Conservation (phyloP, 805 yeast genomes). For the Zygosaccharomyces bisporus region DNA sequence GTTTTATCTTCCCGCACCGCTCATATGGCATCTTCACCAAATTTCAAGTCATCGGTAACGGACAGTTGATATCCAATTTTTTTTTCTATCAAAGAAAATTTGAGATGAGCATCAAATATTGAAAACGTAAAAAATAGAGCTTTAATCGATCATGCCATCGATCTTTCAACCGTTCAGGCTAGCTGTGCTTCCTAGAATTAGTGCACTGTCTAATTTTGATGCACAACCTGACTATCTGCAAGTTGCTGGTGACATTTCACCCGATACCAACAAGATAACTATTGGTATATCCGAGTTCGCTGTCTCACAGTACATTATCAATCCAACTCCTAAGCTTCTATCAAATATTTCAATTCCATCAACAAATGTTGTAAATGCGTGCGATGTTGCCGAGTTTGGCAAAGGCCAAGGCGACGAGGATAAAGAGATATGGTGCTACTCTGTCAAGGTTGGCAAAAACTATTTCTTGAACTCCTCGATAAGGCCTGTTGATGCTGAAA, state of each 20-base stretch:
- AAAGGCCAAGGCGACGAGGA: conserved; percentile 12
- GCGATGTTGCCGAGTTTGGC: conserved; percentile 20
- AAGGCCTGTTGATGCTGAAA: conserved; percentile 15
- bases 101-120: conserved; percentile 15
- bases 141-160: conserved; percentile 26
- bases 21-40: not conserved
- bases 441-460: conserved; percentile 22
- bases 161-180: conserved; percentile 37
- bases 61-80: not conserved
- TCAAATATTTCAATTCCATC: conserved; percentile 35
- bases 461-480: conserved; percentile 20
- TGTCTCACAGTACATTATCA: conserved; percentile 34
- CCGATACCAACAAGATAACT: conserved; percentile 30
- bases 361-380: conserved; percentile 34
- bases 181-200: conserved; percentile 33
- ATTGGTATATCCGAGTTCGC: conserved; percentile 37
- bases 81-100: conserved; percentile 9
- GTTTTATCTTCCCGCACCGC: not conserved
- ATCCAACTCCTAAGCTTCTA: conserved; percentile 37
- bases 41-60: conserved; percentile 6
- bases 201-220: conserved; percentile 27
- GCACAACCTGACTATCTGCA: conserved; percentile 26
- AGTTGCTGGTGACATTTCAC: conserved; percentile 24
- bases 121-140: not conserved
- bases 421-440: conserved; percentile 29